Evolutionary conservation across 176 grass and related monocot genomes (phyloP).

Genomic region (Avena eriantha): DNA sequence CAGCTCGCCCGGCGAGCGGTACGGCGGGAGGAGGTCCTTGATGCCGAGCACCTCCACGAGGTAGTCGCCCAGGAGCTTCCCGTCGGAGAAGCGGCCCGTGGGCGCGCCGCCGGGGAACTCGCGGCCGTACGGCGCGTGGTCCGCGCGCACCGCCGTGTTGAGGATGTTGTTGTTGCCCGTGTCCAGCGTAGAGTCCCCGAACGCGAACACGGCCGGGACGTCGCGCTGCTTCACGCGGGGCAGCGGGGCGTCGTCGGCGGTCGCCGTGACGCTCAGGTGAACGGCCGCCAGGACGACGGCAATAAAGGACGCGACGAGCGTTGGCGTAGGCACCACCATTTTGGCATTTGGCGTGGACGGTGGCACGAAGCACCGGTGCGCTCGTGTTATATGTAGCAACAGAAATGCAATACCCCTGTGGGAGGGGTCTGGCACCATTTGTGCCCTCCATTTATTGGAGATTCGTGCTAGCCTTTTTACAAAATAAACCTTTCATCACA

Average conservation of each 20-base stretch:
- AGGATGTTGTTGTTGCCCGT: slow-evolving; percentile 86
- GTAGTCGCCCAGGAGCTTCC: slow-evolving; percentile 72
- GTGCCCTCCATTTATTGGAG: no score
- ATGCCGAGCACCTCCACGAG: slow-evolving; percentile 58
- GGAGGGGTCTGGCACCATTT: no score
- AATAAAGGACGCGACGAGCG: not conserved
- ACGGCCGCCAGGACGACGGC: not conserved
- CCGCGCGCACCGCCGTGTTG: slow-evolving; percentile 49
- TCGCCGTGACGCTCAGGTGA: not conserved
- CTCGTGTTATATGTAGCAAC: slow-evolving; percentile 8
- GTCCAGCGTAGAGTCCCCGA: slow-evolving; percentile 87
- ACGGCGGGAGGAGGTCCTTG: slow-evolving; percentile 61
- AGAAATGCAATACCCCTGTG: no score
- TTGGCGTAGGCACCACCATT: slow-evolving; percentile 13
- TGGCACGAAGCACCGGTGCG: not conserved
- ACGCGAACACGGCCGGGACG: slow-evolving; percentile 61
- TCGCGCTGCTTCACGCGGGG: not conserved
- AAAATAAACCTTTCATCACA: no score
- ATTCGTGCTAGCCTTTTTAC: no score
- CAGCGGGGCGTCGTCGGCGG: not conserved
- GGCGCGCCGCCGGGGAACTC: slow-evolving; percentile 51
- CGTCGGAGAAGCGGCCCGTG: slow-evolving; percentile 74
- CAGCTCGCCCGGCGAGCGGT: slow-evolving; percentile 26
- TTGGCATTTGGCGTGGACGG: not conserved
- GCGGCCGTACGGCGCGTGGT: slow-evolving; percentile 72